Evolutionary conservation across 1,284 basidiomycete species (phyloP).

Genomic region (Psilocybe mexicana): DNA sequence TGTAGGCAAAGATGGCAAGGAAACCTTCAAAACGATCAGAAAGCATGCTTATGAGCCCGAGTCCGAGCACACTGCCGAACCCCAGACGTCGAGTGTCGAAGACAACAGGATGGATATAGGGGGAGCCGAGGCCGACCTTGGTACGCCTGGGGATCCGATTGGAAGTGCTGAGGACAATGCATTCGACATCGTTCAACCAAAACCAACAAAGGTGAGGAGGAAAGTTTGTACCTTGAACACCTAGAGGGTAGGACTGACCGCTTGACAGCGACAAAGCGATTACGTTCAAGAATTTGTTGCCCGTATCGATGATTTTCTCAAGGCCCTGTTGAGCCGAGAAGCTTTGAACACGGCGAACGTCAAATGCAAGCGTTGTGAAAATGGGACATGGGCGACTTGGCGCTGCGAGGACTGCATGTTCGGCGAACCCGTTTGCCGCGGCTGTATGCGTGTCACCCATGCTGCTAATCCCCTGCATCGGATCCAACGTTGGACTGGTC

Average conservation of each 20-base stretch:
- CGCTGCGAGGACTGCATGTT: constrained; percentile 1
- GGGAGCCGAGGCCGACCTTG: no score
- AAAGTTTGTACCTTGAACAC: not conserved
- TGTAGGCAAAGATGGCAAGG: not conserved
- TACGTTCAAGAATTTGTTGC: not conserved
- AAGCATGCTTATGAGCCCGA: no score
- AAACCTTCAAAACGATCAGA: not conserved
- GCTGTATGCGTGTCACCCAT: not conserved
- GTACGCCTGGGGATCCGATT: not conserved
- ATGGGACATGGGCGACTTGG: constrained; percentile 32
- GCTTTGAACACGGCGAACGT: not conserved
- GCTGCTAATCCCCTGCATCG: not conserved
- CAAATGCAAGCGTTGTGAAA: not conserved
- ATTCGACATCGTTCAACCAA: not conserved
- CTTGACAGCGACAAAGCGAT: not conserved
- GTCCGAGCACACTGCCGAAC: not conserved
- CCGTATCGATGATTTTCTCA: not conserved
- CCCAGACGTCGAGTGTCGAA: not conserved
- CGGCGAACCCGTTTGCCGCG: not conserved
- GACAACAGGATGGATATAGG: not conserved
- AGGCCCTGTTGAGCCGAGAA: not conserved
- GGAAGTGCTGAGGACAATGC: not conserved
- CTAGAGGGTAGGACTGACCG: not conserved
- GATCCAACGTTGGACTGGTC: constrained; percentile 6
- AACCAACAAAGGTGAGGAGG: not conserved